phyloP scores from a whole-genome alignment of 169 alveolate genomes.

The Plasmodium inui region DNA sequence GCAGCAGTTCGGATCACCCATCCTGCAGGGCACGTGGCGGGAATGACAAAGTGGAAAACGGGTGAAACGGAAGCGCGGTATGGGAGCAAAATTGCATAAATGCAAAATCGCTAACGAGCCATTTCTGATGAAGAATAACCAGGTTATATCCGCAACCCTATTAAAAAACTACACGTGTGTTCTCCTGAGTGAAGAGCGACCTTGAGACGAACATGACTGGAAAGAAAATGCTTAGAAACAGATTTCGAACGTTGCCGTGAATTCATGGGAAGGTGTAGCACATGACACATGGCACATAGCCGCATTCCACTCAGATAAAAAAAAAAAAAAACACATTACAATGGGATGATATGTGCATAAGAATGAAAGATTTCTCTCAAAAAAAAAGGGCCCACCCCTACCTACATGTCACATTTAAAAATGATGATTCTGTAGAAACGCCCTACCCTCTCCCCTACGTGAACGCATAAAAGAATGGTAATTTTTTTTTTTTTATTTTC shows the following conservation, averaged over 20 bases:
- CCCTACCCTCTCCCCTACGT: background rate
- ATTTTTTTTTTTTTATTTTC: background rate
- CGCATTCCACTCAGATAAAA: background rate
- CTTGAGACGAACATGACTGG: background rate
- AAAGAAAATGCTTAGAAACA: background rate
- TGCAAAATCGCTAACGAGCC: background rate
- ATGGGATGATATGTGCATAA: background rate
- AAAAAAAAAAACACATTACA: background rate
- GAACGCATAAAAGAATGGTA: background rate
- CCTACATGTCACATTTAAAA: background rate
- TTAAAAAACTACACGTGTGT: background rate
- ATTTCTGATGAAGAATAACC: background rate
- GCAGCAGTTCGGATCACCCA: background rate
- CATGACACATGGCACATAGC: background rate
- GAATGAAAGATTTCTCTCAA: background rate
- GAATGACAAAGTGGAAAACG: background rate
- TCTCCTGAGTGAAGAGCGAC: background rate
- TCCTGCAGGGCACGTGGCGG: background rate
- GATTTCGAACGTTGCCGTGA: background rate
- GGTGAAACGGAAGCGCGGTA: background rate
- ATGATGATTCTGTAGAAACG: background rate
- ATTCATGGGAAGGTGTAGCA: background rate
- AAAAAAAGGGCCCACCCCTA: background rate
- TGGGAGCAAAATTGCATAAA: background rate
- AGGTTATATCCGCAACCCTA: background rate